Evolutionary conservation across 441 rosid genomes (phyloP).

Genomic region (Jatropha podagrica): DNA sequence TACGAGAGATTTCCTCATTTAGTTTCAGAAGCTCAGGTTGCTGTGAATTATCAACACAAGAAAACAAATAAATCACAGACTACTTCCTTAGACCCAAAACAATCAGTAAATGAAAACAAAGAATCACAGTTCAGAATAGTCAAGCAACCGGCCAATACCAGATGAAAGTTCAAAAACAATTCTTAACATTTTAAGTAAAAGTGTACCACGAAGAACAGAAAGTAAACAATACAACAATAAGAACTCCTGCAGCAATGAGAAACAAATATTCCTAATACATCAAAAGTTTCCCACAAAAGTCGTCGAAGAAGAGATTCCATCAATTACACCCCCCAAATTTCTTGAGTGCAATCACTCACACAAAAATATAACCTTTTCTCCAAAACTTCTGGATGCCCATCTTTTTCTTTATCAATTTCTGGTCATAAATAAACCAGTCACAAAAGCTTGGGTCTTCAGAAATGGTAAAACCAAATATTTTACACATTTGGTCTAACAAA

Average conservation of each 20-base stretch:
- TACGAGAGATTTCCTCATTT: slow-evolving; percentile 85
- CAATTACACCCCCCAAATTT: no score
- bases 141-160: neutral
- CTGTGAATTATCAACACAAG: slow-evolving; percentile 36
- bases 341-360: neutral
- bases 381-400: no score
- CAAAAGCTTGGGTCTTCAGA: neutral
- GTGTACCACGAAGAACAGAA: neutral
- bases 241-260: neutral
- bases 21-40: slow-evolving; percentile 93
- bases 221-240: neutral
- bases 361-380: slow-evolving; percentile 1
- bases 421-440: neutral
- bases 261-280: neutral
- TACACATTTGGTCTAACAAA: neutral
- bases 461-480: neutral
- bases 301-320: neutral
- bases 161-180: neutral
- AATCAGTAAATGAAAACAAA: slow-evolving; percentile 1
- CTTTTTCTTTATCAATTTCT: neutral
- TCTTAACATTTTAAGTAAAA: neutral
- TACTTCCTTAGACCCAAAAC: neutral
- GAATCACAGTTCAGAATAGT: neutral
- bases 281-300: neutral
- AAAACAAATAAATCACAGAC: slow-evolving; percentile 23